Conservation (phyloP, 1,284 basidiomycete genomes). For the Cutaneotrichosporon cyanovorans region DNA sequence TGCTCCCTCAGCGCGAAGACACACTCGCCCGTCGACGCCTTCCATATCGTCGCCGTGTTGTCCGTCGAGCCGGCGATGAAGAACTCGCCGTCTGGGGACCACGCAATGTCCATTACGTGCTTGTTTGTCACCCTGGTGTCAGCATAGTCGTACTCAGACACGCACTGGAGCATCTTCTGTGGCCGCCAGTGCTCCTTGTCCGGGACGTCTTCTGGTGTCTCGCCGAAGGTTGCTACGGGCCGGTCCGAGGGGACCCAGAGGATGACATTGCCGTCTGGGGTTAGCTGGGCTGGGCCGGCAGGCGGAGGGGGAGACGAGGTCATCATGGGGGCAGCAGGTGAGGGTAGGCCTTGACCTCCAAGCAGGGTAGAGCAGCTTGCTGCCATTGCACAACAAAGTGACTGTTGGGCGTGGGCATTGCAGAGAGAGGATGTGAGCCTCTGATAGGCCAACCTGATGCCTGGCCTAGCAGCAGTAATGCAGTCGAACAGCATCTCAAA, state of each 20-base stretch:
- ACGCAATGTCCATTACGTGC: constrained; percentile 95
- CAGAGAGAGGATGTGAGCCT: too few relatives aligned
- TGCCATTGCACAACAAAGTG: too few relatives aligned
- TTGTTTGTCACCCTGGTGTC: constrained; percentile 57
- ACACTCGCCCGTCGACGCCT: constrained; percentile 41
- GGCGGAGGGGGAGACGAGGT: too few relatives aligned
- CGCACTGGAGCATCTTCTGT: constrained; percentile 74
- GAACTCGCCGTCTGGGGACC: constrained; percentile 92
- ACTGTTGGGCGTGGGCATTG: too few relatives aligned
- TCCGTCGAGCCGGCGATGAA: constrained; percentile 93
- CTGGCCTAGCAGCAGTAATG: too few relatives aligned
- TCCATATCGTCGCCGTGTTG: constrained; percentile 62
- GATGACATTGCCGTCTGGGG: constrained; percentile 86
- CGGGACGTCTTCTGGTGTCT: constrained; percentile 69
- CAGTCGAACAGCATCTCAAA: too few relatives aligned
- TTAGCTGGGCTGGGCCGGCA: constrained; percentile 7
- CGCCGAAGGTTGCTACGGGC: constrained; percentile 68
- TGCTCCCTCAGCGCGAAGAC: constrained; percentile 57
- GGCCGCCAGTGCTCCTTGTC: constrained; percentile 96
- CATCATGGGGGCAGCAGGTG: too few relatives aligned
- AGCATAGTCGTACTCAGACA: neutral
- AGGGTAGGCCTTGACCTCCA: too few relatives aligned
- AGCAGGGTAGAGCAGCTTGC: neutral
- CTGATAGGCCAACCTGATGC: too few relatives aligned
- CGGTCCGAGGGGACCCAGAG: constrained; percentile 82